Conservation (phyloP, 2,329 filamentous ascomycete species). For the Lecanicillium sp. region DNA sequence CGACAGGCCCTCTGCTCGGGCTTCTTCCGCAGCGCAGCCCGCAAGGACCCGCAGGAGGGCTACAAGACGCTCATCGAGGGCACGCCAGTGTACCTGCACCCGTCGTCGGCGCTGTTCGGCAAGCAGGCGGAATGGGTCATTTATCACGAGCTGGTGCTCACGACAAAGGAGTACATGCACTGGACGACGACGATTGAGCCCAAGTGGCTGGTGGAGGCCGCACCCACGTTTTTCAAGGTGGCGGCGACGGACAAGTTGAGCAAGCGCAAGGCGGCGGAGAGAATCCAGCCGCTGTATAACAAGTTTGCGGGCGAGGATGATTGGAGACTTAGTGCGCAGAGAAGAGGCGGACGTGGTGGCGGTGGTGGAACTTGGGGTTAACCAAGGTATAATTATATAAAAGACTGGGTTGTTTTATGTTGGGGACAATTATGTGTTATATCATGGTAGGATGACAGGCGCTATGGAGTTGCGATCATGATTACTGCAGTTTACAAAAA, state of each 20-base stretch:
- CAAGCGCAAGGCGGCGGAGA: conserved; percentile 87
- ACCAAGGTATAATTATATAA: too few relatives aligned
- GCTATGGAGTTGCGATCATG: too few relatives aligned
- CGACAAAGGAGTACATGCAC: conserved; percentile 98
- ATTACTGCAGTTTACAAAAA: too few relatives aligned
- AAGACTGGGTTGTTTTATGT: too few relatives aligned
- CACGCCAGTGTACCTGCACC: conserved; percentile 91
- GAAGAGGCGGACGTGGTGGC: conserved; percentile 72
- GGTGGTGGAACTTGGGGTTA: conserved; percentile 89
- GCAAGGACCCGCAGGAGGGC: conserved; percentile 92
- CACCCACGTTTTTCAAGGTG: conserved; percentile 98
- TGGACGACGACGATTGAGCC: conserved; percentile 88
- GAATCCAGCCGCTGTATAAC: conserved; percentile 92
- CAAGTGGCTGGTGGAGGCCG: conserved; percentile 87
- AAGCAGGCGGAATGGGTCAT: conserved; percentile 96
- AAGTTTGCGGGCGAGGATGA: conserved; percentile 89
- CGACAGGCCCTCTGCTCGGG: conserved; percentile 83
- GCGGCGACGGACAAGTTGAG: conserved; percentile 78
- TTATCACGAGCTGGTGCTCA: conserved; percentile 84
- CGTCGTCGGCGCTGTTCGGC: conserved; percentile 82
- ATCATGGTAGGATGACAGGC: too few relatives aligned
- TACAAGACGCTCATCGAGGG: conserved; percentile 97
- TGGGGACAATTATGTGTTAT: too few relatives aligned
- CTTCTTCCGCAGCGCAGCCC: conserved; percentile 90
- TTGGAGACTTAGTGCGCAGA: conserved; percentile 86